These are phyloP conservation scores for Lodderomyces margitis DNA, from an alignment of 1,139 yeast genomes.

Conservation along the genomic window DNA sequence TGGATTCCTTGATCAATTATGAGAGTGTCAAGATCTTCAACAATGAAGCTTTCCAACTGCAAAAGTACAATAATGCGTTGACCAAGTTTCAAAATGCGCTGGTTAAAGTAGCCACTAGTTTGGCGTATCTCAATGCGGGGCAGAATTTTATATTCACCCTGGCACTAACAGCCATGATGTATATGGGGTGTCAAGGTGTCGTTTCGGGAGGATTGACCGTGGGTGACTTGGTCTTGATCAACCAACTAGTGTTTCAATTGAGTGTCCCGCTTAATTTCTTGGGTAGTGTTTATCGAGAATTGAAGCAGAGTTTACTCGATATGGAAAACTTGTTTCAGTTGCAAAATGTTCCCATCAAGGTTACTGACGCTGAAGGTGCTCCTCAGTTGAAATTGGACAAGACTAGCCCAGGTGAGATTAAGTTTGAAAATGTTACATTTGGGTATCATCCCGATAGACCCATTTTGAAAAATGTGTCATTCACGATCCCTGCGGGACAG, in stretches of 20 bases:
- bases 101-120: conserved; percentile 86
- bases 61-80: conserved; percentile 79
- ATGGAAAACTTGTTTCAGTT: conserved; percentile 89
- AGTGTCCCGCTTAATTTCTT: conserved; percentile 91
- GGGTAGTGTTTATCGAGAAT: conserved; percentile 92
- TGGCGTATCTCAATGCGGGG: conserved; percentile 88
- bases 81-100: conserved; percentile 75
- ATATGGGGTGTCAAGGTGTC: conserved; percentile 96
- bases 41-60: conserved; percentile 76
- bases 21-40: conserved; percentile 95
- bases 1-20: conserved; percentile 89
- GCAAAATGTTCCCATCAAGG: conserved; percentile 70
- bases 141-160: conserved; percentile 88
- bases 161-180: conserved; percentile 97
- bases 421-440: conserved; percentile 87
- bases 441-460: conserved; percentile 90
- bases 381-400: conserved; percentile 51
- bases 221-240: conserved; percentile 94
- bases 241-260: conserved; percentile 92
- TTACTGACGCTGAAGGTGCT: conserved; percentile 64
- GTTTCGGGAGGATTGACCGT: conserved; percentile 79
- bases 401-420: conserved; percentile 63
- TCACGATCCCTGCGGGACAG: conserved; percentile 86
- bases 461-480: conserved; percentile 75
- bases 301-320: conserved; percentile 86